Evolutionary conservation across 2,329 filamentous ascomycete genomes (phyloP).

Genomic region (Pseudogymnoascus sp.): DNA sequence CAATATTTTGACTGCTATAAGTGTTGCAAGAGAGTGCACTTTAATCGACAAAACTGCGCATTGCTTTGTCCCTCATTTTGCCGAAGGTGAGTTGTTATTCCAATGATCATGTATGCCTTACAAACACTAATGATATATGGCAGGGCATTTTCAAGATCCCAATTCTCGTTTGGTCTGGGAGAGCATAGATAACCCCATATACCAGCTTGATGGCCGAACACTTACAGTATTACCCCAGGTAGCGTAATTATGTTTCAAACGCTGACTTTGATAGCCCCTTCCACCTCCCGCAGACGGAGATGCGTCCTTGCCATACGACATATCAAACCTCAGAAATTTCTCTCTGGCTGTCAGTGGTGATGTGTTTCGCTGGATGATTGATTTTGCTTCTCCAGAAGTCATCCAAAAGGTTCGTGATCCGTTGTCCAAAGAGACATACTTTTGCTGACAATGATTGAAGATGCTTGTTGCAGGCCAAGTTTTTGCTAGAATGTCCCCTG

Average conservation of each 20-base stretch:
- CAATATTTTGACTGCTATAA: constrained; percentile 95
- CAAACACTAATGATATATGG: background rate
- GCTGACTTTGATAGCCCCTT: constrained; percentile 48
- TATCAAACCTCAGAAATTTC: constrained; percentile 75
- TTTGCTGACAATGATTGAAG: constrained; percentile 34
- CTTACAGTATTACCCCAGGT: constrained; percentile 48
- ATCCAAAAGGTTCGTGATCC: constrained; percentile 53
- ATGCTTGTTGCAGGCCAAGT: constrained; percentile 90
- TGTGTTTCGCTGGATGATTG: constrained; percentile 92
- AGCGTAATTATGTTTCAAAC: background rate
- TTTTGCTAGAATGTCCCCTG: constrained; percentile 96
- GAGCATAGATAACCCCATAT: constrained; percentile 80
- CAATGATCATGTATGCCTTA: background rate
- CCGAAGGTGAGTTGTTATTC: constrained; percentile 48
- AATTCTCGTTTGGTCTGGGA: constrained; percentile 78
- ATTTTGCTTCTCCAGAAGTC: constrained; percentile 76
- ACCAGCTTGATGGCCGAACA: constrained; percentile 70
- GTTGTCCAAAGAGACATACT: background rate
- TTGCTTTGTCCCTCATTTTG: constrained; percentile 88
- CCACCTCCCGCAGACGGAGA: constrained; percentile 65
- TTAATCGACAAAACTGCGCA: constrained; percentile 74
- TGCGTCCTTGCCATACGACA: constrained; percentile 77
- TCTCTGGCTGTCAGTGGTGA: constrained; percentile 86
- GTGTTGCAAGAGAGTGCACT: constrained; percentile 83
- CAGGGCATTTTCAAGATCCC: constrained; percentile 65